phyloP scores from a whole-genome alignment of 2,329 filamentous ascomycete species.

The Pestalotiopsis sp. region DNA sequence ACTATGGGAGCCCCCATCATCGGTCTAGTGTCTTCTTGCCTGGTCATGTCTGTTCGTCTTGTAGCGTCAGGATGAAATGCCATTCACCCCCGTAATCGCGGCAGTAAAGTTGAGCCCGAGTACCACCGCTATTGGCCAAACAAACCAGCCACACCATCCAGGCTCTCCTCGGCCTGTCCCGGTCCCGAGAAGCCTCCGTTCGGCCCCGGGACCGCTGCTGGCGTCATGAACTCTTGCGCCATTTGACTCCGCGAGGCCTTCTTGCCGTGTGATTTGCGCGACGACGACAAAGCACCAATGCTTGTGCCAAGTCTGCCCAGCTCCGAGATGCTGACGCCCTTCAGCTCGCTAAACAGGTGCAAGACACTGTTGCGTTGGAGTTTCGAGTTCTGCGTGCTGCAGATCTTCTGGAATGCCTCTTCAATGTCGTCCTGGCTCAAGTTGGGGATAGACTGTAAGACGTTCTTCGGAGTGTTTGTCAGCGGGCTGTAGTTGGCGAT shows the following conservation, averaged over 20 bases:
- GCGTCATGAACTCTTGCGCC: conserved; percentile 66
- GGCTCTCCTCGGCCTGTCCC: conserved; percentile 44
- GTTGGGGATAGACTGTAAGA: conserved; percentile 79
- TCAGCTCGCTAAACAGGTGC: conserved; percentile 80
- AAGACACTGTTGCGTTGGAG: conserved; percentile 80
- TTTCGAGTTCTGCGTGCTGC: conserved; percentile 62
- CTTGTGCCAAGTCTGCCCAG: conserved; percentile 77
- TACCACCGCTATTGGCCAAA: conserved; percentile 34
- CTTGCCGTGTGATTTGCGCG: conserved; percentile 15
- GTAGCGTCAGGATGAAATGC: background rate
- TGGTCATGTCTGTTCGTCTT: background rate
- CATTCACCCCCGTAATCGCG: background rate
- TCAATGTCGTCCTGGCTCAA: conserved; percentile 70
- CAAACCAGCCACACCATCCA: conserved; percentile 57
- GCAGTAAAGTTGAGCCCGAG: background rate
- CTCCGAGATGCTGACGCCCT: conserved; percentile 90
- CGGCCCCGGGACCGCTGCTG: conserved; percentile 29
- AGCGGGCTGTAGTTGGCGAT: conserved; percentile 71
- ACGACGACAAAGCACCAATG: conserved; percentile 32
- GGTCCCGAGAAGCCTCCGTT: conserved; percentile 20
- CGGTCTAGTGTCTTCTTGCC: background rate
- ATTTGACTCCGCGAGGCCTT: conserved; percentile 57
- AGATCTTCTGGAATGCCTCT: conserved; percentile 60
- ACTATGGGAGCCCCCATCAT: background rate
- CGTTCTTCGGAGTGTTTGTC: conserved; percentile 68